Evolutionary conservation across 1,139 yeast genomes (phyloP), one percentile per base, ranked within the genome.

Genomic region (Taphrina flavorubra): DNA sequence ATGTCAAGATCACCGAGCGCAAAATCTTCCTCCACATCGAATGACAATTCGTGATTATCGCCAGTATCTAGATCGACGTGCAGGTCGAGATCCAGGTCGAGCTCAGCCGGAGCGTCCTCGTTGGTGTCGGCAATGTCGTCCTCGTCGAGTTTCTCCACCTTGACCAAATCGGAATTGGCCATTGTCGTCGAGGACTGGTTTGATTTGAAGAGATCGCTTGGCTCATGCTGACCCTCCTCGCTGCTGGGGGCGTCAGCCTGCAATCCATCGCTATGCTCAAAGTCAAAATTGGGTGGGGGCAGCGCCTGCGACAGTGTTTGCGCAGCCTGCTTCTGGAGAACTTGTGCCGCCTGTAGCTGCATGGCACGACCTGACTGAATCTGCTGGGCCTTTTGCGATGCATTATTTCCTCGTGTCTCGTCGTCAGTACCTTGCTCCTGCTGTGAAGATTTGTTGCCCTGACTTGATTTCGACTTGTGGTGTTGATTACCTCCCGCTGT

Each of bases 251-350:
- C 36, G 14, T 56, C 49, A 2, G n/a, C 49, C 8, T 53, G 42
- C 20, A 53, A 11, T 34, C 34, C 16, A 25, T 37, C 60, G 49
- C 49, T 37, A 14, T 58, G 20, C 13, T 46, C 62, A 46, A 42
- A 25, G 16, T 42, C 51, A 25, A 58, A 44, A n/a, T 36, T 31
- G 6, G 51, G 42, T 1, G 62, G 62, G 3, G 62, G 62, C 51
- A 58, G 25, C 7, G 67, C 61, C 34, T 63, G 67, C 36, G 44
- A 55, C 46, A 63, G 46, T 11, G 67, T 63, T 39, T 63, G 67
- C 13, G 53, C 61, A 7, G 61, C 67, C 36, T 63, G 67, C 46
- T 63, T 63, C 20, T 63, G 67, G 5, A 63, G 44, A 7, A 63
- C 51, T 39, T 63, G 67, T 40, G 67, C 49, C 14, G 59, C 61